Conservation (phyloP, 345 rosid genomes). For the Moricandia moricandioides region DNA sequence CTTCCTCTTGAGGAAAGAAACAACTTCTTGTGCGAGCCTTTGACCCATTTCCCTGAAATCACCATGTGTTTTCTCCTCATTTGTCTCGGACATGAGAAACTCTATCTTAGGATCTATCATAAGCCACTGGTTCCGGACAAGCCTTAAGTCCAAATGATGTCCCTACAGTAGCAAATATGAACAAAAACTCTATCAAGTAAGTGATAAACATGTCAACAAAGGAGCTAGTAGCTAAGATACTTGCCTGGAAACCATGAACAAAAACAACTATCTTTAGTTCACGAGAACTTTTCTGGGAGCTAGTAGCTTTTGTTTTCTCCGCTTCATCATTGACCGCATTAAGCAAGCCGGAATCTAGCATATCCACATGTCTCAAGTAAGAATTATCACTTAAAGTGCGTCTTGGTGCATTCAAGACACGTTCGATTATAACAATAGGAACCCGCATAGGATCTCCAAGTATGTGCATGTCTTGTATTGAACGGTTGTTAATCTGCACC, state of each 20-base stretch:
- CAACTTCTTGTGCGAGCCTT: constrained; percentile 84
- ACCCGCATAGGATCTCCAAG: constrained; percentile 76
- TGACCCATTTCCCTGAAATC: constrained; percentile 94
- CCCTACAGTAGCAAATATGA: constrained; percentile 48
- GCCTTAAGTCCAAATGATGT: constrained; percentile 94
- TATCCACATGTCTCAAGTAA: constrained; percentile 62
- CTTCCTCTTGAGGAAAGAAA: constrained; percentile 72
- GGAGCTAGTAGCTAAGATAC: constrained; percentile 3
- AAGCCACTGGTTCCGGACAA: constrained; percentile 93
- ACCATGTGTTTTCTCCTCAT: constrained; percentile 88
- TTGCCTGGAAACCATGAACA: constrained; percentile 98
- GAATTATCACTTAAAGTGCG: constrained; percentile 78
- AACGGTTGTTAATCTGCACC: constrained; percentile 76
- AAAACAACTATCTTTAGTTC: constrained; percentile 75
- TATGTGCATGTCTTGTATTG: constrained; percentile 90
- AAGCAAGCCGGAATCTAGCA: constrained; percentile 40
- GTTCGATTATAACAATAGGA: constrained; percentile 82
- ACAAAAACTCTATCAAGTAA: not conserved
- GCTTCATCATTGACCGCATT: constrained; percentile 34
- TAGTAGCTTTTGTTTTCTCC: constrained; percentile 35
- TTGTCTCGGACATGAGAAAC: constrained; percentile 92
- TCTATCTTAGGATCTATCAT: constrained; percentile 82
- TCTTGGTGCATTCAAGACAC: constrained; percentile 79
- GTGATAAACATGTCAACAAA: not conserved
- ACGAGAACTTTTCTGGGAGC: constrained; percentile 41